Evolutionary conservation across 164 flowering plant species (phyloP).

Genomic region (Buxus sempervirens): DNA sequence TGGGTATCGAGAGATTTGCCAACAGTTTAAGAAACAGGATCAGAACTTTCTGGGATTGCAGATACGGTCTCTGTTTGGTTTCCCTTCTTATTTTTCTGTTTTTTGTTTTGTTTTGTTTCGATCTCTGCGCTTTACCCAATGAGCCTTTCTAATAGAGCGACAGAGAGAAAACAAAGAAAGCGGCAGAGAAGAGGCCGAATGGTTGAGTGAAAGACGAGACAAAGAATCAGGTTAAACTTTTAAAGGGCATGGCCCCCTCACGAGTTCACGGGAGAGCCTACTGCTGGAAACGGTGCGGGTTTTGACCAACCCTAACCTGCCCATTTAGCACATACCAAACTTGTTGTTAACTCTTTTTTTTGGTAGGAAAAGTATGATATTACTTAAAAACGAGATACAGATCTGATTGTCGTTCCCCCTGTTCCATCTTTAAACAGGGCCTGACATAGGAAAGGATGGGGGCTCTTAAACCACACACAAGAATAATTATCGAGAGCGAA

Average conservation of each 20-base stretch:
- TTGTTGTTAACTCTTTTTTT: too few species aligned
- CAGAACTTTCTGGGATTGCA: neutral
- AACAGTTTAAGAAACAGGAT: neutral
- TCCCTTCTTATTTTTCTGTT: neutral
- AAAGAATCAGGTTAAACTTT: conserved; percentile 21
- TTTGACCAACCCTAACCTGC: too few species aligned
- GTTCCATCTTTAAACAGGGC: too few species aligned
- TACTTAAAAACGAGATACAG: too few species aligned
- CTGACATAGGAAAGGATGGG: too few species aligned
- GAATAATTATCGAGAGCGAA: too few species aligned
- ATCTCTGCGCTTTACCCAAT: conserved; percentile 2
- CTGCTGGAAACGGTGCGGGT: too few species aligned
- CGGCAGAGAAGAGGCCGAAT: conserved; percentile 6
- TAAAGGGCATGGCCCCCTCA: neutral
- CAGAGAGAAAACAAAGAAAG: neutral
- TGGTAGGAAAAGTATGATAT: too few species aligned
- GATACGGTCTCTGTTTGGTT: neutral
- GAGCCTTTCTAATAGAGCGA: neutral
- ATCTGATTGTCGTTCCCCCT: too few species aligned
- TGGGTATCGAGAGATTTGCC: conserved; percentile 6
- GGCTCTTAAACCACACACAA: too few species aligned
- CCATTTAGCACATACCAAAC: too few species aligned
- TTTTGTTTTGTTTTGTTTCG: neutral
- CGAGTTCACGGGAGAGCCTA: neutral
- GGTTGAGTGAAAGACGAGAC: conserved; percentile 28